These are phyloP conservation scores for Withania somnifera DNA, from an alignment of 305 asterid species.

Conservation along the genomic window DNA sequence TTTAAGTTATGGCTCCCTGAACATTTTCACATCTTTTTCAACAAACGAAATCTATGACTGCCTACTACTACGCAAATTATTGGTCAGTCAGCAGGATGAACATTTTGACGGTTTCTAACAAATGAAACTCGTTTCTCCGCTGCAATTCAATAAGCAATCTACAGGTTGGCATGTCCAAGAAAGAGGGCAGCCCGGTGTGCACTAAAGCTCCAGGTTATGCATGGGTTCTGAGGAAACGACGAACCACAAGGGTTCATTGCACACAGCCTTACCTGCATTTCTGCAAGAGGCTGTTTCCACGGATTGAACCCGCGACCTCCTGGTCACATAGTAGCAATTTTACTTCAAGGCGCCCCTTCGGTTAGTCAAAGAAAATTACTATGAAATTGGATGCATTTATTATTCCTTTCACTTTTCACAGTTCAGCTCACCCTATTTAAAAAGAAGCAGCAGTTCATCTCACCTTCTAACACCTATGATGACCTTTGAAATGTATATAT, in stretches of 20 bases:
- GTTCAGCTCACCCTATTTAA: not conserved
- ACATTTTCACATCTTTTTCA: not conserved
- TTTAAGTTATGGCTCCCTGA: not conserved
- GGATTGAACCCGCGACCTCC: too few species aligned
- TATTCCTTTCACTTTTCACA: not conserved
- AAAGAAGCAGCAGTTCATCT: not conserved
- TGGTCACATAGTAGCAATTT: too few species aligned
- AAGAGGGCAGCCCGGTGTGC: too few species aligned
- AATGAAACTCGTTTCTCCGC: not conserved
- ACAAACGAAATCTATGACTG: not conserved
- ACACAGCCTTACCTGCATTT: too few species aligned
- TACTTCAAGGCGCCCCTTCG: too few species aligned
- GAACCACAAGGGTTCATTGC: too few species aligned
- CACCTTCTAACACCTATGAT: not conserved
- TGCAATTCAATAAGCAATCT: not conserved
- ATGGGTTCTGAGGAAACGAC: too few species aligned
- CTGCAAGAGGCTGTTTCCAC: too few species aligned
- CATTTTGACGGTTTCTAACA: not conserved
- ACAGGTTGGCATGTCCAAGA: not conserved
- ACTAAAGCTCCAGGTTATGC: too few species aligned
- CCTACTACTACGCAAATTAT: not conserved
- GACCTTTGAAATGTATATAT: not conserved
- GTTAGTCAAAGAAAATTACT: not conserved
- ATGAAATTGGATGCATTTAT: not conserved
- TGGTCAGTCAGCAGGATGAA: not conserved